Conservation (phyloP, 2,329 filamentous ascomycete species). For the Aquanectria penicillioides region DNA sequence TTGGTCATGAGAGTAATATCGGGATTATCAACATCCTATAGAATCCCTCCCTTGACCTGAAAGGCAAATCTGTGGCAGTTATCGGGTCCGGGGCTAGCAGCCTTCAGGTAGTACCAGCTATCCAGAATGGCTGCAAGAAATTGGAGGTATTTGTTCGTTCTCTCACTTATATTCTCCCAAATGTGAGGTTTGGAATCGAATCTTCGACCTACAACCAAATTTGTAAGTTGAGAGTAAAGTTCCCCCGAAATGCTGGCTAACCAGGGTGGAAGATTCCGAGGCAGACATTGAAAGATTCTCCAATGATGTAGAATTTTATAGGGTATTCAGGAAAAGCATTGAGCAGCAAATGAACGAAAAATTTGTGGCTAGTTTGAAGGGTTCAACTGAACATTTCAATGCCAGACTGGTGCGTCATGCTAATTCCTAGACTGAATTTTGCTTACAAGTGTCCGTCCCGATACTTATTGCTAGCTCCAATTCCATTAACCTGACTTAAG, state of each 20-base stretch:
- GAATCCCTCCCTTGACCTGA: background rate
- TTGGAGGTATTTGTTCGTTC: conserved; percentile 5
- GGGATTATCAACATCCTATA: background rate
- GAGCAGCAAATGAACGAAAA: conserved; percentile 19
- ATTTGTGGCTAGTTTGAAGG: too few relatives aligned
- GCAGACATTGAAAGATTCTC: background rate
- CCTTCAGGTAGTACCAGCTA: conserved; percentile 1
- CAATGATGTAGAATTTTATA: background rate
- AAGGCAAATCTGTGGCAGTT: background rate
- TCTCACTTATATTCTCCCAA: conserved; percentile 11
- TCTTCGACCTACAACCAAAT: conserved; percentile 1
- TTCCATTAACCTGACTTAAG: too few relatives aligned
- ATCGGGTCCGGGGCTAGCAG: conserved; percentile 14
- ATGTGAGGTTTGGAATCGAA: conserved; percentile 9
- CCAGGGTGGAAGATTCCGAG: background rate
- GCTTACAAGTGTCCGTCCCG: too few relatives aligned
- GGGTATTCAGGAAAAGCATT: background rate
- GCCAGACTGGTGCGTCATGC: too few relatives aligned
- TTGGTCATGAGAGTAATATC: too few relatives aligned
- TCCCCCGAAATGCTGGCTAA: background rate
- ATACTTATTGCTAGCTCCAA: too few relatives aligned
- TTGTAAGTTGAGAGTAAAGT: background rate
- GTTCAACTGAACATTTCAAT: too few relatives aligned
- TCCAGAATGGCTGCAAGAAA: background rate
- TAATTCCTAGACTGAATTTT: too few relatives aligned